Evolutionary conservation across 176 grass and related monocot species (phyloP).

Genomic region (Oryza rufipogon): DNA sequence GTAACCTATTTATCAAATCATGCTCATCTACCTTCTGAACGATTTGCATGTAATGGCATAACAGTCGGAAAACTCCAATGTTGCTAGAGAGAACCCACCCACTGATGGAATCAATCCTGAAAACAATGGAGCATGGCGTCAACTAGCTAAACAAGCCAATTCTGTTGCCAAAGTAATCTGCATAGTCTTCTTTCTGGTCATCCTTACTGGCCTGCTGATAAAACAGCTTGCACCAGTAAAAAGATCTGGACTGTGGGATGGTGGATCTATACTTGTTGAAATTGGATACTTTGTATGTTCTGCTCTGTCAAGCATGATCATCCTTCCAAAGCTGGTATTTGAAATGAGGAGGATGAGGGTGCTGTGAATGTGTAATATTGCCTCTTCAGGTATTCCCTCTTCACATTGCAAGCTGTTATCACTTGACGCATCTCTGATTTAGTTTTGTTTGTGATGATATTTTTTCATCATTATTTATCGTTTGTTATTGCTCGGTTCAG

Average conservation of each 20-base stretch:
- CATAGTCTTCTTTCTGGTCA: background rate
- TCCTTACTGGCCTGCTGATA: background rate
- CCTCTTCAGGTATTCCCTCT: background rate
- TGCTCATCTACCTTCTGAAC: background rate
- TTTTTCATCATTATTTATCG: background rate
- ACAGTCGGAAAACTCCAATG: background rate
- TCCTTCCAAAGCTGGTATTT: background rate
- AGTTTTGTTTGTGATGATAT: background rate
- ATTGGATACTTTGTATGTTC: background rate
- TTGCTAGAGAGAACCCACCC: background rate
- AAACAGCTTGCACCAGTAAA: background rate
- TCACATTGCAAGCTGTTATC: background rate
- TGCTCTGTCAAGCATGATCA: background rate
- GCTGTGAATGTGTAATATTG: too few species aligned
- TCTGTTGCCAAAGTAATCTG: background rate
- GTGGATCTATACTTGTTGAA: background rate
- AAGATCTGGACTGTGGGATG: background rate
- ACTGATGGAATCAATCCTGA: background rate
- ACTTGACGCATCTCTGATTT: background rate
- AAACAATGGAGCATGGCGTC: background rate
- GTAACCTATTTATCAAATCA: background rate
- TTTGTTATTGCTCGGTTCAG: background rate
- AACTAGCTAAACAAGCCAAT: background rate
- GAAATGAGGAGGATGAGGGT: background rate
- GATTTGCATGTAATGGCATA: background rate